Evolutionary conservation across 2,329 filamentous ascomycete genomes (phyloP), one percentile per base, ranked within the genome.

Genomic region (Paecilomyces sp.): DNA sequence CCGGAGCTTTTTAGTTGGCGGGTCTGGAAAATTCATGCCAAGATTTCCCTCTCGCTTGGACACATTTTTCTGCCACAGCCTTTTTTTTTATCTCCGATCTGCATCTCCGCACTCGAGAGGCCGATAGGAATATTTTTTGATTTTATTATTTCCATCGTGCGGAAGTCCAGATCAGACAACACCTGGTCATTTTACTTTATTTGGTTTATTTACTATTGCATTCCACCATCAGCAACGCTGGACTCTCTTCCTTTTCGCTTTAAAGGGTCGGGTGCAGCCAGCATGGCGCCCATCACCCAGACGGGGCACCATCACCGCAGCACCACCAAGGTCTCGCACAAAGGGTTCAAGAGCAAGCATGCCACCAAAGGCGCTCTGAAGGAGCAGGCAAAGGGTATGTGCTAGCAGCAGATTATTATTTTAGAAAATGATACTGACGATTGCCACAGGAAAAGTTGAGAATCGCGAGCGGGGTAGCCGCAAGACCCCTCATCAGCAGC

Each of bases 401-500:
- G 30, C 24, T 33, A 25, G 25, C 30, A 34, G 25, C 22, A 55
- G 33, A 12, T 28, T 28, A 11, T 22, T n/a, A 57, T n/a, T n/a
- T 33, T 52, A 55, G 4, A 8, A 9, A 52, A 28, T 68, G 51
- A 67, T 52, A 60, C 24, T 54, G 18, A 47, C 41, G n/a, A 47
- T 15, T 47, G n/a, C n/a, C 60, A 41, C 63, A 94, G 91, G 92
- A 72, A 94, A 94, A 75, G 83, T 93, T 56, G 88, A 87, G 67
- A 71, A 82, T 58, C 79, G 85, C 69, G 90, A 96, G 71, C 85
- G 83, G 68, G 88, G 88, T 62, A 81, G 82, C 68, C 87, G 93
- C 70, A 95, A 91, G 76, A 96, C 93, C 15, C 91, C 91, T 58
- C 91, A 96, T 74, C 94, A 99, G 74, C 91, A 96, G 79, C 86